Evolutionary conservation across 495 filamentous ascomycete genomes (phyloP), one percentile per base, ranked within the genome.

Genomic region (Delitschia confertaspora): DNA sequence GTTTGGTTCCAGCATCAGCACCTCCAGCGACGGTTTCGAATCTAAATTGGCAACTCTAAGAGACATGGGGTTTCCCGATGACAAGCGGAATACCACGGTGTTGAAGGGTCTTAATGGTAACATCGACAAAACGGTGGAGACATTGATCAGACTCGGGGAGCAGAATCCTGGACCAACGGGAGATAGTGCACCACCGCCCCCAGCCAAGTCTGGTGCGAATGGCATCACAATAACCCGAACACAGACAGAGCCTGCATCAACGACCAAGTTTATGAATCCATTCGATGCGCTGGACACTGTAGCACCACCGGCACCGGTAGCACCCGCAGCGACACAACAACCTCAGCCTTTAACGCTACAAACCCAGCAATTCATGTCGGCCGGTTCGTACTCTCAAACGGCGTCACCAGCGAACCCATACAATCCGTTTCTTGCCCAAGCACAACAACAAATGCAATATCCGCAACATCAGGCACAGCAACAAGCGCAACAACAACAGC

Each of bases 11-110:
- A 79, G 71, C 38, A 70, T 85, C 18, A 72, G 63, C 33, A 72
- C 72, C 30, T 69, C 73, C 23, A 71, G 69, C 27, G 77, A 78
- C 22, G 69, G 70, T 22, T 67, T 79, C 24, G 78, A 81, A 30
- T 55, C 68, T 4, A 94, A 95, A 62, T 65, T 98, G 57, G 73
- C 74, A 6, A 78, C 74, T 11, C 67, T 98, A 38, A 73, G 77
- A 35, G 86, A 94, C 40, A 95, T 96, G 91, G 91, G 91, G 1
- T 98, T 98, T 55, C 71, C 60, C 23, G 86, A 98, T 58, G 82
- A 89, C 25, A 79, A 78, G 46, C 74, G 82, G 33, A 96, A 93
- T 51, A 65, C 75, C 9, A 76, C 79, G 40, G 79, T 95, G 18
- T 64, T 98, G 19, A 83, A 84, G 45, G 80, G 82, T 8, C 68